phyloP scores from a whole-genome alignment of 257 asterid genomes.

The Penstemon eatonii region DNA sequence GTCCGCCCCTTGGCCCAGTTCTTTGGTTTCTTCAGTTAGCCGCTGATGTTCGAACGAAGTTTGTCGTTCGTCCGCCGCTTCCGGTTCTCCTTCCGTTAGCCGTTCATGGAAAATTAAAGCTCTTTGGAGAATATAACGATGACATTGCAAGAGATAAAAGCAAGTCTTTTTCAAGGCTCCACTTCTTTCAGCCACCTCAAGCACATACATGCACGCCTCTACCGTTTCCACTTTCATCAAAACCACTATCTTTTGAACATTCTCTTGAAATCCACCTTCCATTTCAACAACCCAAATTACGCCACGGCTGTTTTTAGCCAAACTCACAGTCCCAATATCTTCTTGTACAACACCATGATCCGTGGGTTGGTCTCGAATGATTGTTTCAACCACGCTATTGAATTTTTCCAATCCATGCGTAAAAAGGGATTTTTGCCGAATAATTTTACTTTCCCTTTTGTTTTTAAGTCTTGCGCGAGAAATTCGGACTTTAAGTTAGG shows the following conservation, averaged over 20 bases:
- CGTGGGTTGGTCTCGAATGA: background rate
- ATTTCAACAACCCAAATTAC: constrained; percentile 1
- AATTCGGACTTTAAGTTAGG: background rate
- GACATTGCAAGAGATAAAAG: constrained; percentile 2
- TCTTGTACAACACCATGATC: constrained; percentile 8
- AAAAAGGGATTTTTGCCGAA: constrained; percentile 3
- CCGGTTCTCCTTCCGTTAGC: too few species aligned
- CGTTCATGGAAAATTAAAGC: too few species aligned
- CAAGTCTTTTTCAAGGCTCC: background rate
- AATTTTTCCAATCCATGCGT: background rate
- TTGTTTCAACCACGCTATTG: background rate
- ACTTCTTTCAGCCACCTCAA: constrained; percentile 10
- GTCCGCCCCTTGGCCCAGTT: too few species aligned
- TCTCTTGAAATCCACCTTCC: background rate
- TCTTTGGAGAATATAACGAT: background rate
- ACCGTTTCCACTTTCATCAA: background rate
- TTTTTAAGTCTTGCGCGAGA: constrained; percentile 5
- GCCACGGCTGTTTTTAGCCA: constrained; percentile 6
- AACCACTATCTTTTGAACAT: constrained; percentile 7
- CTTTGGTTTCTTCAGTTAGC: too few species aligned
- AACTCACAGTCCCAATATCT: constrained; percentile 11
- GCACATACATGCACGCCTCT: constrained; percentile 6
- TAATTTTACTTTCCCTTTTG: constrained; percentile 7
- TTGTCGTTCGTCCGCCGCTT: too few species aligned
- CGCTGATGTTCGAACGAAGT: too few species aligned